These are phyloP conservation scores for Sclerotinia nivalis DNA, from an alignment of 2,329 filamentous ascomycete genomes.

Conservation along the genomic window DNA sequence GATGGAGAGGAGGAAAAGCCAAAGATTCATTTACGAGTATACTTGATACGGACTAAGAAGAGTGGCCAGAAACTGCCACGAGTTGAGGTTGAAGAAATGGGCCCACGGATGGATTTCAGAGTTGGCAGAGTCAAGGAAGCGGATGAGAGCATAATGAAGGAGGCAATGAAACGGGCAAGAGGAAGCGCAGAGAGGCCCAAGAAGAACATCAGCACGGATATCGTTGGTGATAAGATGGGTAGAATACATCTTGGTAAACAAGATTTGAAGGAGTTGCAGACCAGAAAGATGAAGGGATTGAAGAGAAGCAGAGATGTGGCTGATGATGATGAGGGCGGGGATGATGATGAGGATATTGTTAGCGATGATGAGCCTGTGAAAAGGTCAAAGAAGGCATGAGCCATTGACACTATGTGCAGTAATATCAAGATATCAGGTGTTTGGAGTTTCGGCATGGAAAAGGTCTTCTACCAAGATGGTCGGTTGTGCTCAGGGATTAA, in stretches of 20 bases:
- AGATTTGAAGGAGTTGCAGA: constrained; percentile 84
- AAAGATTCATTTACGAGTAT: constrained; percentile 70
- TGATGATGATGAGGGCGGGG: constrained; percentile 53
- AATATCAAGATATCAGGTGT: constrained; percentile 30
- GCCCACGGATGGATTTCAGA: constrained; percentile 88
- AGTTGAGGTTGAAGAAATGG: constrained; percentile 94
- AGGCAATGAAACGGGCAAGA: constrained; percentile 84
- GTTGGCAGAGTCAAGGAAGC: constrained; percentile 79
- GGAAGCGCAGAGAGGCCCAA: constrained; percentile 74
- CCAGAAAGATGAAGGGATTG: constrained; percentile 98
- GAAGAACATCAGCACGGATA: constrained; percentile 93
- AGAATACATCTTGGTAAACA: constrained; percentile 89
- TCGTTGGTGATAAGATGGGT: constrained; percentile 94
- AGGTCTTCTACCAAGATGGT: not conserved
- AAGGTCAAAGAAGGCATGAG: constrained; percentile 37
- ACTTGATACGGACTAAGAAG: constrained; percentile 82
- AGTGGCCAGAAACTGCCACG: constrained; percentile 84
- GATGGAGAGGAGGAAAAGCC: constrained; percentile 53
- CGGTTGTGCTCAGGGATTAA: constrained; percentile 7
- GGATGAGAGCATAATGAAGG: constrained; percentile 78
- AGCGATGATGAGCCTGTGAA: constrained; percentile 40
- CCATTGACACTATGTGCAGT: constrained; percentile 25
- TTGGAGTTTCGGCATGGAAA: constrained; percentile 30
- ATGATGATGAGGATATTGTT: constrained; percentile 50
- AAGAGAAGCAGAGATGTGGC: constrained; percentile 74